Evolutionary conservation across 2,329 filamentous ascomycete species (phyloP).

Genomic region (Colletotrichum sp.): DNA sequence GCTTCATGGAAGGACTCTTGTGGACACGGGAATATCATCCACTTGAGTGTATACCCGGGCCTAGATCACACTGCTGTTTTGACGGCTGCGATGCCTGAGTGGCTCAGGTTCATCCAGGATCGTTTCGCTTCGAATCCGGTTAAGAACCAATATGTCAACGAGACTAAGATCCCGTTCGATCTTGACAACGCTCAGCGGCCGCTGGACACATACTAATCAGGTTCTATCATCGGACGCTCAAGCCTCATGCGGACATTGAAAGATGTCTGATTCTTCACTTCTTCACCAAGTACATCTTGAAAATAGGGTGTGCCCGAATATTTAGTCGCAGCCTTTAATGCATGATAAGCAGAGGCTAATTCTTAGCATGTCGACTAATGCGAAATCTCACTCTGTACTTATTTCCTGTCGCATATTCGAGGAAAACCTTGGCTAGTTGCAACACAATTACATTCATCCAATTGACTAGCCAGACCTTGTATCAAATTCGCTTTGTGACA

Average conservation of each 20-base stretch:
- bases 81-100: not conserved
- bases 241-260: fast-evolving
- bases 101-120: not conserved
- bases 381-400: too few relatives aligned
- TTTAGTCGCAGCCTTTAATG: too few relatives aligned
- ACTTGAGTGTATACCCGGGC: not conserved
- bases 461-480: too few relatives aligned
- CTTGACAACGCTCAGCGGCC: not conserved
- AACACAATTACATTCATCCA: too few relatives aligned
- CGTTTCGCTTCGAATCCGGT: not conserved
- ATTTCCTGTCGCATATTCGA: too few relatives aligned
- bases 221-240: not conserved
- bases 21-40: not conserved
- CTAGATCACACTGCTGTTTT: not conserved
- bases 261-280: too few relatives aligned
- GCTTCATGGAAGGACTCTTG: not conserved
- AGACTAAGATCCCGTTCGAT: not conserved
- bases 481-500: too few relatives aligned
- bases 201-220: not conserved
- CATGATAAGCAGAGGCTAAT: too few relatives aligned
- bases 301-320: too few relatives aligned
- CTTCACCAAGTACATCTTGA: too few relatives aligned
- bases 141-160: not conserved
- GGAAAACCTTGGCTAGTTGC: too few relatives aligned
- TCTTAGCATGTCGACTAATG: too few relatives aligned